Evolutionary conservation across 2,329 filamentous ascomycete genomes (phyloP).

Genomic region (Fusarium guadeloupense): DNA sequence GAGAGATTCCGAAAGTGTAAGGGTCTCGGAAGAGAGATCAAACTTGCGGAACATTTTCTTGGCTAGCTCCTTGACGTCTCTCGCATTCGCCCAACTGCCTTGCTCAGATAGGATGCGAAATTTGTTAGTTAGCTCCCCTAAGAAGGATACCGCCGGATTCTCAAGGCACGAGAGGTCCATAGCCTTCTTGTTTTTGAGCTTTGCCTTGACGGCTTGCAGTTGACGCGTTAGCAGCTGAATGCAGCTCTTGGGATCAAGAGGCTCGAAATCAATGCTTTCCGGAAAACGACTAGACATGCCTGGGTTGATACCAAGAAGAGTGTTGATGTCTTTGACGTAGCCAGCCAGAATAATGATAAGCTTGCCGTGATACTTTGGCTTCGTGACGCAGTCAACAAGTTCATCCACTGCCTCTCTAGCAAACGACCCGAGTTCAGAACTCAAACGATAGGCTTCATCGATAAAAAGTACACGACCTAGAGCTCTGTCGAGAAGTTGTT

Average conservation of each 20-base stretch:
- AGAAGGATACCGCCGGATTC: constrained; percentile 16
- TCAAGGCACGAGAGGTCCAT: constrained; percentile 43
- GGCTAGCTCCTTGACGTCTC: constrained; percentile 66
- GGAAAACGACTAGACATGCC: constrained; percentile 73
- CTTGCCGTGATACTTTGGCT: constrained; percentile 66
- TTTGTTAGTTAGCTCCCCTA: constrained; percentile 7
- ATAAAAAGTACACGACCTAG: constrained; percentile 75
- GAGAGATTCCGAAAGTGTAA: constrained; percentile 30
- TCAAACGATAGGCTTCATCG: constrained; percentile 75
- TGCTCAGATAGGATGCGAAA: constrained; percentile 55
- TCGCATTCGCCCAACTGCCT: constrained; percentile 68
- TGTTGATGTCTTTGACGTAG: constrained; percentile 73
- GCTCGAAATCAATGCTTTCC: constrained; percentile 65
- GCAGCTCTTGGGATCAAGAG: constrained; percentile 55
- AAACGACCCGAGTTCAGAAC: constrained; percentile 57
- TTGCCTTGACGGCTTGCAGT: constrained; percentile 47
- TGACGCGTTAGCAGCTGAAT: constrained; percentile 47
- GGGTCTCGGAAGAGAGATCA: constrained; percentile 5
- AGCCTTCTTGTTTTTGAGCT: constrained; percentile 27
- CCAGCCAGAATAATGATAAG: constrained; percentile 75
- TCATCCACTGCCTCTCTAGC: constrained; percentile 66
- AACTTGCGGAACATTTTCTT: constrained; percentile 58
- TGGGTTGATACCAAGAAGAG: constrained; percentile 67
- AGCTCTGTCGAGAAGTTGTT: constrained; percentile 64
- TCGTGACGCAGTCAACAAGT: constrained; percentile 61